phyloP scores from a whole-genome alignment of 768 basidiomycete genomes.

The Tephrocybe sp. region DNA sequence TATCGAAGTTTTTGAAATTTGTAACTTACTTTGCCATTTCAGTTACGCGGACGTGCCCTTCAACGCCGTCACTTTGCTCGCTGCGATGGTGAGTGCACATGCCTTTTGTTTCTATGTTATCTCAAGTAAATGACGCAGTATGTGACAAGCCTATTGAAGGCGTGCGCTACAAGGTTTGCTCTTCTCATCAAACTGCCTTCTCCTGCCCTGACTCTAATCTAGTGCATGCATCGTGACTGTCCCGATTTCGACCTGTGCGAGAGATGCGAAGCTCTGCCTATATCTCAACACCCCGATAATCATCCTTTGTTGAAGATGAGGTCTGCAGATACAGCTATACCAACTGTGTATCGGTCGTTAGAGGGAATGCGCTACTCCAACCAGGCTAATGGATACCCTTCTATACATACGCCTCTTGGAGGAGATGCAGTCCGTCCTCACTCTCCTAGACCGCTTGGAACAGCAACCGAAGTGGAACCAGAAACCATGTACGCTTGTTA shows the following conservation, averaged over 20 bases:
- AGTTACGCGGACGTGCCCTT: conserved; percentile 23
- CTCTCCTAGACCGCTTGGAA: too few species aligned
- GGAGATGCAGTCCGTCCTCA: too few species aligned
- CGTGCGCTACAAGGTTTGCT: conserved; percentile 68
- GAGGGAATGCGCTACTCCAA: not conserved
- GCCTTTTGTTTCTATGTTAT: not conserved
- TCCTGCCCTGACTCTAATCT: not conserved
- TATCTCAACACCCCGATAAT: conserved; percentile 66
- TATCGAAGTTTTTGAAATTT: not conserved
- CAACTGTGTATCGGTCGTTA: conserved; percentile 27
- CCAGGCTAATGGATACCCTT: too few species aligned
- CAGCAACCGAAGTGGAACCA: too few species aligned
- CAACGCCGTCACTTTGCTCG: conserved; percentile 48
- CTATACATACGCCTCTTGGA: too few species aligned
- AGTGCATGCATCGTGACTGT: conserved; percentile 83
- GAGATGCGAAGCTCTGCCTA: conserved; percentile 77
- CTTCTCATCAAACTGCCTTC: not conserved
- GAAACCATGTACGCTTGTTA: too few species aligned
- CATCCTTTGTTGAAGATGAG: conserved; percentile 81
- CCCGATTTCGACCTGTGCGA: conserved; percentile 82
- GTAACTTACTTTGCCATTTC: not conserved
- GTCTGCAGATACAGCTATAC: conserved; percentile 42
- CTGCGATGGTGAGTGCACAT: conserved; percentile 50
- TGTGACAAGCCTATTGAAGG: conserved; percentile 60
- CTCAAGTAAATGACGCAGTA: conserved; percentile 18